Evolutionary conservation across 148 eudicot species (phyloP), one percentile per base, ranked within the genome.

Genomic region (Agrostemma githago): DNA sequence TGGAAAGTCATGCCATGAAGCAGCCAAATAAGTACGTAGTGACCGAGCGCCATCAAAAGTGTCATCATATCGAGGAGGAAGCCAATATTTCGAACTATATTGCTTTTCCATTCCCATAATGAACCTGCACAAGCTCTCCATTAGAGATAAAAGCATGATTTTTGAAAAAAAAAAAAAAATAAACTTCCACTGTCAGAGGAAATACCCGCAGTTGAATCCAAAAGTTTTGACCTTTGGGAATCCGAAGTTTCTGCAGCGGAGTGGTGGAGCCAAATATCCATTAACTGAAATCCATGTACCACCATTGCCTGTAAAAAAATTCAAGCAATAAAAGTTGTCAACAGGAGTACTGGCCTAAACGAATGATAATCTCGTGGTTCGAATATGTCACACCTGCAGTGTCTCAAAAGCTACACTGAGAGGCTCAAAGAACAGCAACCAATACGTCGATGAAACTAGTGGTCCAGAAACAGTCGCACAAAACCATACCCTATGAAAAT

Each of bases 1-100:
- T 92, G 98, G 77, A 95, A 92, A 51, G 98, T 86, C 96, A 95
- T 92, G 85, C 98, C 98, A 83, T 95, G 98, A 77, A 95, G 97
- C 96, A 96, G 89, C 98, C 98, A 95, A 72, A 95, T 95, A 81
- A 84, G 85, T 78, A 89, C 84, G 77, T 95, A 95, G 80, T 95
- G 98, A 72, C 92, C 96, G 71, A 95, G 86, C 73, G 96, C 96
- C 91, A 88, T 89, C 70, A 90, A 79, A 80, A 92, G 80, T 57
- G 97, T 92, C 98, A 95, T 88, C 87, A 95, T 78, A 80, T 95
- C 98, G 38, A 95, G 89, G 81, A 90, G 73, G 82, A 92, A 95
- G 5, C 98, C 97, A 82, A 95, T 38, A 78, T 95, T 90, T 71
- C 97, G 85, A 63, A 84, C 86, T 76, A 95, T 81, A 74, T 80